Conservation (phyloP, 768 basidiomycete genomes). For the Leucogyrophana mollusca region DNA sequence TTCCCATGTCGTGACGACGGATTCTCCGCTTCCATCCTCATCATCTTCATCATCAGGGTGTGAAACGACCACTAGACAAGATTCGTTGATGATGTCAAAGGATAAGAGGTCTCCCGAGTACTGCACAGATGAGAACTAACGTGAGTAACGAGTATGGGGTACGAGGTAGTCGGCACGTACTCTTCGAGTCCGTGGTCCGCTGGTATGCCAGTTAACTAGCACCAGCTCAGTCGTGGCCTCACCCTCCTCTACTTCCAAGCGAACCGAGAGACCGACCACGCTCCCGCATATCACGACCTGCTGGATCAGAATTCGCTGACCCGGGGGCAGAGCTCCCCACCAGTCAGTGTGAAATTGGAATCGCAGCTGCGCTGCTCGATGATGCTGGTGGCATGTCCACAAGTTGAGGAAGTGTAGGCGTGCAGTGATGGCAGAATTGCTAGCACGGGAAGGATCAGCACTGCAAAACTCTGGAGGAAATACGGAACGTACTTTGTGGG, state of each 20-base stretch:
- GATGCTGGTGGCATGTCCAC: constrained; percentile 55
- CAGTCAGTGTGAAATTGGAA: constrained; percentile 31
- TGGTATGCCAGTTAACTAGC: constrained; percentile 28
- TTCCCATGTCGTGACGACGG: constrained; percentile 19
- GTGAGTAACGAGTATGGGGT: neutral
- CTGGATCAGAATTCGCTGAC: constrained; percentile 29
- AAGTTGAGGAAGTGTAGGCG: constrained; percentile 52
- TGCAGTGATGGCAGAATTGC: constrained; percentile 23
- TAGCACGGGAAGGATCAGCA: constrained; percentile 5
- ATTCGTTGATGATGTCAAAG: constrained; percentile 27
- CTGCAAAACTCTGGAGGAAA: neutral
- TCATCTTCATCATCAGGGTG: constrained; percentile 33
- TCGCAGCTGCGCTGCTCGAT: constrained; percentile 33
- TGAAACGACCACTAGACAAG: constrained; percentile 21
- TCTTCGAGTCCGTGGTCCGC: constrained; percentile 24
- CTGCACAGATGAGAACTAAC: constrained; percentile 3
- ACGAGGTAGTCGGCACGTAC: constrained; percentile 12
- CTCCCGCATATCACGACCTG: constrained; percentile 27
- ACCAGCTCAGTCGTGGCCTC: constrained; percentile 30
- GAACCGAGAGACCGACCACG: constrained; percentile 22
- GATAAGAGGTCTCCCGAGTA: constrained; percentile 28
- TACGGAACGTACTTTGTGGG: constrained; percentile 19
- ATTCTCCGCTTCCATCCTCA: constrained; percentile 1
- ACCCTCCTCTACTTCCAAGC: constrained; percentile 29
- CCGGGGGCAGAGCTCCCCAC: constrained; percentile 31